A percentile compares a stretch with the other conserved stretches of the same genome.
phyloP scores from a whole-genome alignment of 2,329 filamentous ascomycete species.

The Fusarium mexicanum region DNA sequence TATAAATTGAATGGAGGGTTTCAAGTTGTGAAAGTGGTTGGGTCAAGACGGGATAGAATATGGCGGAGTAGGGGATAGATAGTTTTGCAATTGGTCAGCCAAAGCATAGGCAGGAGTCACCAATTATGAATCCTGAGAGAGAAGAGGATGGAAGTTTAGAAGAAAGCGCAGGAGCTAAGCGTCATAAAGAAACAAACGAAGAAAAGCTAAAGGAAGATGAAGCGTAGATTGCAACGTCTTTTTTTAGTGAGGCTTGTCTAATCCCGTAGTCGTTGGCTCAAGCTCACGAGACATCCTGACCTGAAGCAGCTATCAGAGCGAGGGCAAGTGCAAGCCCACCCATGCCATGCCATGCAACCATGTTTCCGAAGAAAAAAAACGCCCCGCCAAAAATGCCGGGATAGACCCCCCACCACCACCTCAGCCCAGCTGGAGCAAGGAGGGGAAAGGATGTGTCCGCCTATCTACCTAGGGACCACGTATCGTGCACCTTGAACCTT shows the following conservation, averaged over 20 bases:
- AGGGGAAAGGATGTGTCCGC: not conserved
- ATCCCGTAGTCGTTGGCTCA: conserved; percentile 14
- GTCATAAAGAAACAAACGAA: conserved; percentile 3
- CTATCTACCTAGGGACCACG: not conserved
- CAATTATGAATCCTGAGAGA: conserved; percentile 8
- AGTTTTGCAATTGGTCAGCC: conserved; percentile 22
- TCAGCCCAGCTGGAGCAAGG: conserved; percentile 7
- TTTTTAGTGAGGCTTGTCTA: conserved; percentile 35
- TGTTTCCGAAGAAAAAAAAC: conserved; percentile 21
- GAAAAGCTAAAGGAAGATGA: not conserved
- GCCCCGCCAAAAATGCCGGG: conserved; percentile 21
- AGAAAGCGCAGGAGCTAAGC: not conserved
- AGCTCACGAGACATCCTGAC: conserved; percentile 31
- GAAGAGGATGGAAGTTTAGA: conserved; percentile 6
- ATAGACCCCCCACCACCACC: conserved; percentile 12
- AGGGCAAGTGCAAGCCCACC: conserved; percentile 5
- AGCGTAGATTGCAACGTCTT: conserved; percentile 18
- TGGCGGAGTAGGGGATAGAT: conserved; percentile 9
- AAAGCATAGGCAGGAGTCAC: conserved; percentile 4
- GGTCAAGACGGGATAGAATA: not conserved
- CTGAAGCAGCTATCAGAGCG: conserved; percentile 9
- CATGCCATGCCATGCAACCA: conserved; percentile 12
- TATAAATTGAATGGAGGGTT: conserved; percentile 1
- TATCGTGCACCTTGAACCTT: not conserved
- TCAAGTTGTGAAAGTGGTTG: not conserved